Conservation (phyloP, 1,139 yeast genomes). For the Zygosaccharomyces pseudobailii region DNA sequence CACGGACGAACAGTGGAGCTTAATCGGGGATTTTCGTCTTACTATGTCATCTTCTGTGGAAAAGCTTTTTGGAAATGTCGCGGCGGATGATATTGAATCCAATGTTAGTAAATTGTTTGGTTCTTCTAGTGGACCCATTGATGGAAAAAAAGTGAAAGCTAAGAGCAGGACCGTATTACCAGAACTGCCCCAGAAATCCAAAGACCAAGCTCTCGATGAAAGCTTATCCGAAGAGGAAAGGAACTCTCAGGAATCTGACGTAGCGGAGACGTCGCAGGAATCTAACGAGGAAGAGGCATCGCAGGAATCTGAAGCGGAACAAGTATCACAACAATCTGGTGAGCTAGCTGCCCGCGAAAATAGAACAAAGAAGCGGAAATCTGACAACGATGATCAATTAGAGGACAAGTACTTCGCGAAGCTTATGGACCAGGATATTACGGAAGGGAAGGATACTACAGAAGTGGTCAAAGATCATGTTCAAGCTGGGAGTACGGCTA, state of each 20-base stretch:
- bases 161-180: slow-evolving; percentile 26
- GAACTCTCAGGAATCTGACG: slow-evolving; percentile 20
- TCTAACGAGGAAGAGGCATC: slow-evolving; percentile 17
- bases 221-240: slow-evolving; percentile 13
- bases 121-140: slow-evolving; percentile 24
- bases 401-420: slow-evolving; percentile 47
- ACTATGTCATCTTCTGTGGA: slow-evolving; percentile 40
- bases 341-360: slow-evolving; percentile 17
- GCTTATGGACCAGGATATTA: slow-evolving; percentile 33
- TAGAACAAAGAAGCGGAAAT: slow-evolving; percentile 28
- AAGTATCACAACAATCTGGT: neutral
- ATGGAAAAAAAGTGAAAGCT: slow-evolving; percentile 22
- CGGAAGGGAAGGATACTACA: slow-evolving; percentile 21
- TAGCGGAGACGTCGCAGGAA: slow-evolving; percentile 14
- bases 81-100: slow-evolving; percentile 23
- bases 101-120: slow-evolving; percentile 22
- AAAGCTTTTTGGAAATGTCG: slow-evolving; percentile 38
- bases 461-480: slow-evolving; percentile 14
- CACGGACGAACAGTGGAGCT: neutral
- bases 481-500: slow-evolving; percentile 26
- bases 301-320: slow-evolving; percentile 18
- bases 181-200: slow-evolving; percentile 4
- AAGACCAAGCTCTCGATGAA: too few relatives aligned
- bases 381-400: slow-evolving; percentile 43
- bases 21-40: neutral